Conservation (phyloP, 352 stramenopile genomes). For the Pythium guiyangense region DNA sequence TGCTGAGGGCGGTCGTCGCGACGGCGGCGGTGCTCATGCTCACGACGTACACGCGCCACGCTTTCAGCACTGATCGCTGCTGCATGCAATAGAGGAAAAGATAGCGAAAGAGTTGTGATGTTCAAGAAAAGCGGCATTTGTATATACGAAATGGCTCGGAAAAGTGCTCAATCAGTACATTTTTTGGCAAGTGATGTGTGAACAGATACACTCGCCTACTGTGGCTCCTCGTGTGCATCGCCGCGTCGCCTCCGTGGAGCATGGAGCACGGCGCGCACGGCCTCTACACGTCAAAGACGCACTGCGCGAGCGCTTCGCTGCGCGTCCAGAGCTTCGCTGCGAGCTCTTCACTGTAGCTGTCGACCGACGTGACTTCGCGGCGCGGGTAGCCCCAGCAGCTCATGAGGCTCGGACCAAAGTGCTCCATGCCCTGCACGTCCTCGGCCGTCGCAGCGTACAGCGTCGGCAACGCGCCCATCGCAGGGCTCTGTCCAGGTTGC, state of each 20-base stretch:
- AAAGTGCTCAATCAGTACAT: no score
- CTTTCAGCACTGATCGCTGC: no score
- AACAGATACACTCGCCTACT: no score
- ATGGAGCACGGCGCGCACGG: no score
- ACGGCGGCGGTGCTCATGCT: not conserved
- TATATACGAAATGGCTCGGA: no score
- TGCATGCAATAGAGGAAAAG: no score
- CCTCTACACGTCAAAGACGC: conserved; percentile 22
- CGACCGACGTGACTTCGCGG: conserved; percentile 9
- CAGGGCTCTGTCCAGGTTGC: conserved; percentile 31
- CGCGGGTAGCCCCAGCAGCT: conserved; percentile 12
- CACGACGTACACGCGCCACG: not conserved
- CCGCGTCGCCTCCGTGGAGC: no score
- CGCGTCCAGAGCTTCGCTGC: conserved; percentile 12
- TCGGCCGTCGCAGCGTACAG: conserved; percentile 45
- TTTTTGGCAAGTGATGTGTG: no score
- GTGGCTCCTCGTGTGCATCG: no score
- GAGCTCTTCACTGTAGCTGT: conserved; percentile 13
- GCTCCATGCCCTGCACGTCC: not conserved
- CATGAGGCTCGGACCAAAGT: not conserved
- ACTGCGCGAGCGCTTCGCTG: conserved; percentile 12
- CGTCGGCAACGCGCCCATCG: conserved; percentile 44
- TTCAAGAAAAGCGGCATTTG: no score
- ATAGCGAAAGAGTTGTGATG: no score
- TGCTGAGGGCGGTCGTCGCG: no score